Evolutionary conservation across 768 basidiomycete genomes (phyloP), one percentile per base, ranked within the genome.

Genomic region (Candolleomyces aberdarensis): DNA sequence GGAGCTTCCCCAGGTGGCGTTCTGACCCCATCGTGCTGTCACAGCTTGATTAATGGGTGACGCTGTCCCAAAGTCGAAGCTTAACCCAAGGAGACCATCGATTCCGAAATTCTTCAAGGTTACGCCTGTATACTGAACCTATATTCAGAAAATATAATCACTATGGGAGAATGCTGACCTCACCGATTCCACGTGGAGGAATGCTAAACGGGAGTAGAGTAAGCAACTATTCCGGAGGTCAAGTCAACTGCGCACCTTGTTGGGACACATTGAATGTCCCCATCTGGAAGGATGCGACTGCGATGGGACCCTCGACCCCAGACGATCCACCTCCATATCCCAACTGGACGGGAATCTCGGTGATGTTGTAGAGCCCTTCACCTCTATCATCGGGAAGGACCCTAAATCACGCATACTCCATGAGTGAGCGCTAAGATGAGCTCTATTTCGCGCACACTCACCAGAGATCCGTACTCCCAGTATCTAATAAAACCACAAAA

Each of bases 391-490:
- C 49, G n/a, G 74, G 74, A 15, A 70, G 67, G 2, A 77, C 74
- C 75, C 76, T 75, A 52, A 26, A 11, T 36, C 36, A 36, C 2
- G 36, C 36, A 36, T 36, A 11, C 36, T 36, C 2, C 36, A 36
- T 11, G 8, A 13, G 6, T 57, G 31, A 39, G 22, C 2, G 36
- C 36, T 36, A 8, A 10, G n/a, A 31, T 14, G 19, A 47, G 41
- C 17, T 31, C 15, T 0, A 26, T 50, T 10, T 54, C 20, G 22
- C 1, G n/a, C 26, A 15, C 11, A 51, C 59, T 14, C 61, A 77
- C 75, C 75, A 76, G 57, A 73, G 63, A 60, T 78, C 76, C 15
- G 76, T 74, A 40, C 72, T 74, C 41, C 75, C 76, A 0, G 75
- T 78, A 55, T 78, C 75, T 17, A 78, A 68, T 5, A 69, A 71